Evolutionary conservation across 1,284 basidiomycete genomes (phyloP), one percentile per base, ranked within the genome.

Genomic region (Leccinum pachyderme): DNA sequence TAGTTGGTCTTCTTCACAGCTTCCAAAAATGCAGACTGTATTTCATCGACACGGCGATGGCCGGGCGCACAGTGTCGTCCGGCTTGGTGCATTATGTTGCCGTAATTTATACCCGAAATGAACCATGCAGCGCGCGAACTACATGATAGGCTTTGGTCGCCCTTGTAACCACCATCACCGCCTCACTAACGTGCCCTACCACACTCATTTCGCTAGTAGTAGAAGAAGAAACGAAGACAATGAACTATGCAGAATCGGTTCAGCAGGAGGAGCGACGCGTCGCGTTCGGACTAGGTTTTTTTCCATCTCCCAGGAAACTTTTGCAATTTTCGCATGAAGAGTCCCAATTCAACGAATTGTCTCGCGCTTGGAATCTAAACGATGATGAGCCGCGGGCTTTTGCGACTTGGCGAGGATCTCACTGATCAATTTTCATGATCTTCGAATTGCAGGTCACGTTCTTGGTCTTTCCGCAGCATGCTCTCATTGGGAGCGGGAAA

Each of bases 161-260:
- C 37, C n/a, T 22, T 12, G 53, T 61, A 35, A 58, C 55, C 24
- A 43, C 24, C 39, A 15, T 53, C 64, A 65, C 48, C 52, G 57
- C 60, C 60, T 50, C 31, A 22, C 25, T 9, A 12, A 27, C 2
- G 31, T 9, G 24, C 7, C 24, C 22, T 18, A 27, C 27, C 50
- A 22, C 9, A 18, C 7, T 43, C 27, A 39, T 32, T 44, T 54
- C 60, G 35, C 48, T 51, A 53, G 33, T 13, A 45, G 31, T n/a
- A n/a, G n/a, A 46, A 29, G 24, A 24, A 22, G n/a, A 24, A 43
- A 43, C n/a, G 41, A 24, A 44, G 24, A 43, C n/a, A 12, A n/a
- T n/a, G 46, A n/a, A 32, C 32, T 27, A 5, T 18, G 29, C 28
- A 32, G 45, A 41, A 22, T 13, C 31, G 25, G 35, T 7, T 11